phyloP scores from a whole-genome alignment of 192 early-diverging fungal genomes.

The Chytriomyces hyalinus region DNA sequence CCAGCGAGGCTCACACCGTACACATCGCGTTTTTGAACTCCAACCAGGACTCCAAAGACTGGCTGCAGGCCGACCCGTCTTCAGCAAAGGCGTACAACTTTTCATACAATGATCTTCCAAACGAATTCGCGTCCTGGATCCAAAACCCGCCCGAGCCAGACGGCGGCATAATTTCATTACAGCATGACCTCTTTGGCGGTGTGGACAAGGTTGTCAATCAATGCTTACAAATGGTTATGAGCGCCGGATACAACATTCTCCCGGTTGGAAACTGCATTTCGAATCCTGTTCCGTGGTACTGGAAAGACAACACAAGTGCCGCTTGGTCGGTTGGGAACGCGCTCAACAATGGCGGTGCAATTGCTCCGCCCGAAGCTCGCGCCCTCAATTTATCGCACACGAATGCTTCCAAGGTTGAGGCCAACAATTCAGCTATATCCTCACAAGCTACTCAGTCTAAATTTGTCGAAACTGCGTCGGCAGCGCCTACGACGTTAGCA shows the following conservation, averaged over 20 bases:
- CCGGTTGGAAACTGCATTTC: conserved; percentile 18
- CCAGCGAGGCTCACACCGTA: too few species aligned
- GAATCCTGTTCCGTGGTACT: conserved; percentile 18
- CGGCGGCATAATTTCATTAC: conserved; percentile 31
- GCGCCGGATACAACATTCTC: conserved; percentile 19
- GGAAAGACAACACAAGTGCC: background rate
- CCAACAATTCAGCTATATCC: too few species aligned
- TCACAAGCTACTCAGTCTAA: too few species aligned
- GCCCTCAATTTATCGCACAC: too few species aligned
- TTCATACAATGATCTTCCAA: background rate
- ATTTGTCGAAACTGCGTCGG: too few species aligned
- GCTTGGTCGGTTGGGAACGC: background rate
- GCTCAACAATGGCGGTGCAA: background rate
- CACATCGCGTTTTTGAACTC: background rate
- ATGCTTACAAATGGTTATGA: conserved; percentile 8
- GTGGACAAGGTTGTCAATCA: background rate
- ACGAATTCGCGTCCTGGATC: conserved; percentile 23
- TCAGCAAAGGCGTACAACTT: conserved; percentile 17
- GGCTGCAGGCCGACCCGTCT: background rate
- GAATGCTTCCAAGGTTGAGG: too few species aligned
- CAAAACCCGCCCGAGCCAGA: background rate
- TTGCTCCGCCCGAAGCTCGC: too few species aligned
- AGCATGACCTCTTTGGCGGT: conserved; percentile 27
- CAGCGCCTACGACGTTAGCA: too few species aligned
- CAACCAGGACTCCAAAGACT: conserved; percentile 26